phyloP scores from a whole-genome alignment of 176 grass and related monocot genomes.

The Lolium perenne region DNA sequence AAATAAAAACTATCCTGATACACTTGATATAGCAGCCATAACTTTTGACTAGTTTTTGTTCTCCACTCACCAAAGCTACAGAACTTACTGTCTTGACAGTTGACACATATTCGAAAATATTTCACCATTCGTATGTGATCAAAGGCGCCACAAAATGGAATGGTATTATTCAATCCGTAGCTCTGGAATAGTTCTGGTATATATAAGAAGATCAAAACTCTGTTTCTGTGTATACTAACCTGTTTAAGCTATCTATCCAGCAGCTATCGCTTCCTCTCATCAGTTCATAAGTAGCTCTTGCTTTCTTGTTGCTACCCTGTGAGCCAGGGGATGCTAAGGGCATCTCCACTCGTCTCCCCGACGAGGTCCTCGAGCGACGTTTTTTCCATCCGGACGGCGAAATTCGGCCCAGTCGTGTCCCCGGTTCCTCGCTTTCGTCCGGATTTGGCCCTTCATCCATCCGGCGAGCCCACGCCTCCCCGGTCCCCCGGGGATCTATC shows the following conservation, averaged over 20 bases:
- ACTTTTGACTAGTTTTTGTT: not conserved
- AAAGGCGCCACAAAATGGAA: not conserved
- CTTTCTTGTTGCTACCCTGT: conserved; percentile 55
- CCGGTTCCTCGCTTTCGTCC: too few species aligned
- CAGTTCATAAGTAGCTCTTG: conserved; percentile 42
- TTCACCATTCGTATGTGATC: not conserved
- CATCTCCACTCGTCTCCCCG: too few species aligned
- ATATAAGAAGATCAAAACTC: not conserved
- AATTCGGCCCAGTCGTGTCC: too few species aligned
- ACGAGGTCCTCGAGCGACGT: too few species aligned
- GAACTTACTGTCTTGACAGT: not conserved
- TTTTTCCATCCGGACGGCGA: too few species aligned
- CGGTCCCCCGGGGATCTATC: too few species aligned
- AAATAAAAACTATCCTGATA: not conserved
- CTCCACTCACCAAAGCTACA: not conserved
- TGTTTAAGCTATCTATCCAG: conserved; percentile 58
- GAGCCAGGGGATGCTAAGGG: conserved; percentile 21
- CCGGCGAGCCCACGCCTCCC: too few species aligned
- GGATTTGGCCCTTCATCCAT: too few species aligned
- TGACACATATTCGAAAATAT: not conserved
- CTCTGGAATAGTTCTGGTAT: not conserved
- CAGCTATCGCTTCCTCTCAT: conserved; percentile 40
- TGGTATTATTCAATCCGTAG: not conserved
- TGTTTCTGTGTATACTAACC: conserved; percentile 33
- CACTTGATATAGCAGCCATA: not conserved